phyloP scores from a whole-genome alignment of 441 rosid species.

The Macaranga tanarius region DNA sequence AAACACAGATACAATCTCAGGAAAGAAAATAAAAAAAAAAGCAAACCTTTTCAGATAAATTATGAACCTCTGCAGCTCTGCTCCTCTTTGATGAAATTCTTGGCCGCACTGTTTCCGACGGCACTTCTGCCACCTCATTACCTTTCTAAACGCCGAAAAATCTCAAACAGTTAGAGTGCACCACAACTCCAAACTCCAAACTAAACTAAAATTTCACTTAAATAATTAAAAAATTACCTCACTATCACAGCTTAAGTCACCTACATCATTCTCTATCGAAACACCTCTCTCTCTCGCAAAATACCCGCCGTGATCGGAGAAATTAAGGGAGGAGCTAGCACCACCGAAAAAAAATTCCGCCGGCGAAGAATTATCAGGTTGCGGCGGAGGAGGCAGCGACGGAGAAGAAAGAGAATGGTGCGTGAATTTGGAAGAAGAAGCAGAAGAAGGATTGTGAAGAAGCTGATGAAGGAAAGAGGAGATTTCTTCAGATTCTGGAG shows the following conservation, averaged over 20 bases:
- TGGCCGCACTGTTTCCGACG: slow-evolving; percentile 35
- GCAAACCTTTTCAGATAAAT: slow-evolving; percentile 61
- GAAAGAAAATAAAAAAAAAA: neutral
- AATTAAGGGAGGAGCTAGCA: slow-evolving; percentile 27
- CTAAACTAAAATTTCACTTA: neutral
- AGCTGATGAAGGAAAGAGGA: slow-evolving; percentile 53
- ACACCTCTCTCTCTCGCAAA: slow-evolving; percentile 33
- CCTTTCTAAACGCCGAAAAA: slow-evolving; percentile 34
- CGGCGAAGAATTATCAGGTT: slow-evolving; percentile 10
- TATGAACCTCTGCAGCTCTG: slow-evolving; percentile 84
- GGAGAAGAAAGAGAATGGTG: slow-evolving; percentile 24
- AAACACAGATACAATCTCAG: no score
- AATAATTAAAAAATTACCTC: slow-evolving; percentile 31
- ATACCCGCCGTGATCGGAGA: slow-evolving; percentile 38
- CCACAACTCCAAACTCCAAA: no score
- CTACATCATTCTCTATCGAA: slow-evolving; percentile 31
- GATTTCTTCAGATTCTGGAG: slow-evolving; percentile 56
- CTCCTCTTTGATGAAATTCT: slow-evolving; percentile 68
- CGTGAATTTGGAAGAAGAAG: slow-evolving; percentile 37
- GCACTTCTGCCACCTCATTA: slow-evolving; percentile 41
- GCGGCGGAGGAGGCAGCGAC: slow-evolving; percentile 21
- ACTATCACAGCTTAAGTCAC: slow-evolving; percentile 44
- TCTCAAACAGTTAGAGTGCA: neutral
- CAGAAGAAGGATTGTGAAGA: slow-evolving; percentile 41
- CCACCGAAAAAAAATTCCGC: slow-evolving; percentile 20